Percentiles rank a stretch among this genome's conserved stretches.
Evolutionary conservation across 2,329 filamentous ascomycete genomes (phyloP).

Genomic region (Fusarium dlaminii): DNA sequence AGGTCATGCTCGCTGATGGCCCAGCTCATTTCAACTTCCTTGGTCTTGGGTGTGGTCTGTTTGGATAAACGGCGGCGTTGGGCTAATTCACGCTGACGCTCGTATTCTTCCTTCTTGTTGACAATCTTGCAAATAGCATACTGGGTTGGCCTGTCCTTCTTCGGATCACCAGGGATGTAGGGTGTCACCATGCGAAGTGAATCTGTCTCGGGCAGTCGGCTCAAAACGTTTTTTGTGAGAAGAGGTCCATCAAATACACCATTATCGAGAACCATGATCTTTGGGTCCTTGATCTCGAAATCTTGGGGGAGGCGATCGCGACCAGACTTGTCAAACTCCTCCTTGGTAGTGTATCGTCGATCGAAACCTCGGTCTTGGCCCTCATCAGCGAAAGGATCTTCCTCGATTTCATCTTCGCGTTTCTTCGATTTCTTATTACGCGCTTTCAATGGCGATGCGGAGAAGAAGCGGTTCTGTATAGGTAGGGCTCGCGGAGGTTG

Average conservation of each 20-base stretch:
- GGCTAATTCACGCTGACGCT: conserved; percentile 53
- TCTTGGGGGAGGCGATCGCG: conserved; percentile 54
- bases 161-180: conserved; percentile 47
- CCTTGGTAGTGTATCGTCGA: conserved; percentile 49
- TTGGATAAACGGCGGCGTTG: conserved; percentile 57
- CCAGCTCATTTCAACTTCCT: conserved; percentile 93
- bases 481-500: conserved; percentile 10
- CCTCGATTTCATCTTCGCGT: background rate
- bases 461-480: conserved; percentile 32
- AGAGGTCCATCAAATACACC: conserved; percentile 53
- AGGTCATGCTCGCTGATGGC: conserved; percentile 81
- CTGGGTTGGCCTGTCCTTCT: conserved; percentile 30
- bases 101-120: conserved; percentile 63
- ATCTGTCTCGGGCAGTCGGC: conserved; percentile 46
- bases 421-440: background rate
- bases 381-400: conserved; percentile 14
- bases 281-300: conserved; percentile 55
- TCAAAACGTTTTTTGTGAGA: conserved; percentile 53
- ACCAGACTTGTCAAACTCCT: conserved; percentile 47
- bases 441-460: conserved; percentile 14
- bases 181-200: conserved; percentile 55
- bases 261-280: conserved; percentile 54
- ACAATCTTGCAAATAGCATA: conserved; percentile 77
- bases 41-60: conserved; percentile 58
- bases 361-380: conserved; percentile 40